Evolutionary conservation across 805 yeast species (phyloP).

Genomic region (Vanderwaltozyma verrucispora): DNA sequence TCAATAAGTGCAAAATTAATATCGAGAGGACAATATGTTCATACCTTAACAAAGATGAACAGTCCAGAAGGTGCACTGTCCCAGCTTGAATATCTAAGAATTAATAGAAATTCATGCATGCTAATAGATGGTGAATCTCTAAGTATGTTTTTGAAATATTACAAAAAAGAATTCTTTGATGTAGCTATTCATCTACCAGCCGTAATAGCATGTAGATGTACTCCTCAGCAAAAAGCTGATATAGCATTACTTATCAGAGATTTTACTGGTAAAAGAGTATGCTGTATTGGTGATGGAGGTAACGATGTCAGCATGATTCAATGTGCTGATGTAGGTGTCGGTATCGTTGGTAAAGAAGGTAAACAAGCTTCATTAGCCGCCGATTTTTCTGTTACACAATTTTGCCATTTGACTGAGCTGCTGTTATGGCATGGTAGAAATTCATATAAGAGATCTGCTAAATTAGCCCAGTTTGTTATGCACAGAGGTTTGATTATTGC

Average conservation of each 20-base stretch:
- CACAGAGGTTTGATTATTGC: conserved; percentile 93
- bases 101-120: conserved; percentile 50
- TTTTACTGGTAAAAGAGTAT: conserved; percentile 78
- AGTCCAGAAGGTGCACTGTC: conserved; percentile 57
- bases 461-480: conserved; percentile 88
- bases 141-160: conserved; percentile 52
- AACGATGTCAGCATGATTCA: conserved; percentile 99
- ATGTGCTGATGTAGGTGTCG: conserved; percentile 97
- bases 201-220: conserved; percentile 96
- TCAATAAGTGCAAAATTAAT: conserved; percentile 92
- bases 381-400: conserved; percentile 88
- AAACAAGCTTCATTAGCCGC: conserved; percentile 96
- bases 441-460: conserved; percentile 91
- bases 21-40: conserved; percentile 88
- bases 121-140: conserved; percentile 92
- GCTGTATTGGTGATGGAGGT: conserved; percentile 99
- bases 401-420: conserved; percentile 76
- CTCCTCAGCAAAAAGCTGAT: conserved; percentile 98
- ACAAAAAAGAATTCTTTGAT: conserved; percentile 62
- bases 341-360: conserved; percentile 98
- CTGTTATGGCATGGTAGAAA: conserved; percentile 97
- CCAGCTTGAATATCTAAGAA: conserved; percentile 60
- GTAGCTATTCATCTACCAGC: conserved; percentile 75
- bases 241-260: conserved; percentile 73
- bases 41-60: conserved; percentile 60